Evolutionary conservation across 2,329 filamentous ascomycete species (phyloP), one percentile per base, ranked within the genome.

Genomic region (Trichoderma guizhouense): DNA sequence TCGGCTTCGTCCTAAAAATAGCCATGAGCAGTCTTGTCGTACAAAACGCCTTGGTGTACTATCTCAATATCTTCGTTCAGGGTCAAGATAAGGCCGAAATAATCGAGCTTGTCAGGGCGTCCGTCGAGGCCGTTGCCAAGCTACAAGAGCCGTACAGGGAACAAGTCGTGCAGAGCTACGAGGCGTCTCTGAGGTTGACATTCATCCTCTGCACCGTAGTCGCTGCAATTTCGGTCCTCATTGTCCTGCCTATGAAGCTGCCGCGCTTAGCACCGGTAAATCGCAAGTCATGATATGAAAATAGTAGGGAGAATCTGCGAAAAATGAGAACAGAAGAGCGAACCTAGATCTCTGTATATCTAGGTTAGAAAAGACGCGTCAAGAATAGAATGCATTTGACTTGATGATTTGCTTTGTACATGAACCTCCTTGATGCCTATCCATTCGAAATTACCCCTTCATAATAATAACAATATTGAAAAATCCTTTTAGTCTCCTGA

Each of bases 1-100:
- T 95, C 6, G 93, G 92, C 7, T 87, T 86, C 71, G 92, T 95
- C 1, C 85, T 94, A 77, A 93, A 92, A n/a, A 88, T 95, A 58
- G 89, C 92, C 1, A 83, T 87, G 67, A 92, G 89, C 75, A 92
- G 90, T 78, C 85, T 94, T 71, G 88, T 94, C 8, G 83, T 95
- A 73, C 92, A 95, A 81, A 94, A 94, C 76, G 86, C 88, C 1
- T 82, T 95, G 66, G 81, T 87, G 9, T 81, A 84, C 21, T 91
- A 90, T 74, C 84, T 95, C 6, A 80, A 87, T 5, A 74, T 78
- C 12, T 85, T 87, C 39, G 90, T 95, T 9, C 84, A 83, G 0
- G 91, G 89, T 0, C 82, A 83, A 0, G 83, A 89, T 28, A 92
- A 90, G 76, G 83, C 84, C 0, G 81, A 85, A 61, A 81, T 90